Percentiles rank a stretch among this genome's conserved stretches.
phyloP scores from a whole-genome alignment of 495 filamentous ascomycete species.

The Aspergillus leporis region DNA sequence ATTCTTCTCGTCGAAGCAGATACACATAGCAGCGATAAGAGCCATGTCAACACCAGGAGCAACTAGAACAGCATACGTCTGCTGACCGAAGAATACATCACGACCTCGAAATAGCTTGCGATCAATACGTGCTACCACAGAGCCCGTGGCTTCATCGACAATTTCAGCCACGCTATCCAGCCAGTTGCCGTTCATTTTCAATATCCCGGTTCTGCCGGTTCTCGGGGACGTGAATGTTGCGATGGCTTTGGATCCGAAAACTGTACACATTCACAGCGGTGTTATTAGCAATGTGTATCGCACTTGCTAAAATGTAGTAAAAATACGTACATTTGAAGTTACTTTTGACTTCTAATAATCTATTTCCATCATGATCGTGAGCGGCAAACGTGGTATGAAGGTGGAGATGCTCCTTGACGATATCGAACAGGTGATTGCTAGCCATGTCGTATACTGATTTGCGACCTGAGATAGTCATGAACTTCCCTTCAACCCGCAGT shows the following conservation, averaged over 20 bases:
- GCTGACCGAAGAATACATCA: constrained; percentile 55
- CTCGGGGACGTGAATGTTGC: constrained; percentile 26
- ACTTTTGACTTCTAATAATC: constrained; percentile 53
- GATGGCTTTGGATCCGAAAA: constrained; percentile 33
- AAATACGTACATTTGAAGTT: constrained; percentile 46
- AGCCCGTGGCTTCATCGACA: constrained; percentile 37
- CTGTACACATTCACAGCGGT: constrained; percentile 13
- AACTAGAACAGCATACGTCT: constrained; percentile 60
- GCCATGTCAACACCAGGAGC: constrained; percentile 61
- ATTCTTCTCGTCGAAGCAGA: constrained; percentile 63
- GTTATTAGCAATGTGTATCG: constrained; percentile 10
- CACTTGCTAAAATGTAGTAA: background rate
- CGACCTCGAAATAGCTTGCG: constrained; percentile 54
- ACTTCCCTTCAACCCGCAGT: constrained; percentile 53
- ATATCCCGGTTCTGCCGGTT: constrained; percentile 16
- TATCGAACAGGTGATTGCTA: constrained; percentile 52
- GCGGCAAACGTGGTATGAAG: constrained; percentile 50
- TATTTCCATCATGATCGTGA: constrained; percentile 38
- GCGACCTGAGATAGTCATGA: constrained; percentile 39
- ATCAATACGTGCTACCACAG: constrained; percentile 53
- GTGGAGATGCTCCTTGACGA: constrained; percentile 51
- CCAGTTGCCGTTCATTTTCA: constrained; percentile 32
- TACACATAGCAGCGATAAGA: constrained; percentile 59
- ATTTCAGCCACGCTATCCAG: constrained; percentile 30
- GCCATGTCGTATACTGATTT: constrained; percentile 48